Conservation (phyloP, 306 rosid genomes). For the Acacia acuminata region DNA sequence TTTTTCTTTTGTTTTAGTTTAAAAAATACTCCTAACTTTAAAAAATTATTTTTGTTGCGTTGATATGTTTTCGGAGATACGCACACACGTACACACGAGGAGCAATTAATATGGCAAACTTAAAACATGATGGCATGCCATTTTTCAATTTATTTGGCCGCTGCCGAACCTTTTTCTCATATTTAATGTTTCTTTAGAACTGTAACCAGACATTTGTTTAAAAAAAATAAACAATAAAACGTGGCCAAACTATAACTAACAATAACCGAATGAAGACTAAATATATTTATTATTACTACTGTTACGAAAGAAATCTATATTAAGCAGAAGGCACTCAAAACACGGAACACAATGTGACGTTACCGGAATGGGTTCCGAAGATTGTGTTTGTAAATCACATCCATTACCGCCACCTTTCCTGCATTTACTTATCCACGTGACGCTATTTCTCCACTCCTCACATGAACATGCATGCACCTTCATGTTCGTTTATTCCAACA, state of each 20-base stretch:
- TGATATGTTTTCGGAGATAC: too few species aligned
- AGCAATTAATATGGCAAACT: background rate
- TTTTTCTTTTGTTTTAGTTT: too few species aligned
- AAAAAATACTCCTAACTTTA: too few species aligned
- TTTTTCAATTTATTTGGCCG: background rate
- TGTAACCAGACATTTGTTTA: background rate
- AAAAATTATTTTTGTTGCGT: too few species aligned
- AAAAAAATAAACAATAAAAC: background rate
- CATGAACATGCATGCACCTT: constrained; percentile 8
- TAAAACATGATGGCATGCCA: background rate
- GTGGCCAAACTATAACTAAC: background rate
- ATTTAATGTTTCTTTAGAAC: background rate
- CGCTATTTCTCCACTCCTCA: constrained; percentile 25
- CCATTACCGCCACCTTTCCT: background rate
- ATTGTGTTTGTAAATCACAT: background rate
- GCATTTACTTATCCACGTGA: background rate
- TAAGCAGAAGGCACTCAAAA: background rate
- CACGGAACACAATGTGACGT: constrained; percentile 12
- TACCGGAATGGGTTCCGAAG: constrained; percentile 23
- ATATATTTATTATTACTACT: background rate
- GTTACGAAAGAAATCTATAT: background rate
- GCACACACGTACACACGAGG: background rate
- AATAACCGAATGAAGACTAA: background rate
- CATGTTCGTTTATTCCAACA: background rate
- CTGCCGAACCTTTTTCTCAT: background rate